Base-by-base conservation (phyloP, 2,329 filamentous ascomycete species). In the Pseudogymnoascus sp. region DNA sequence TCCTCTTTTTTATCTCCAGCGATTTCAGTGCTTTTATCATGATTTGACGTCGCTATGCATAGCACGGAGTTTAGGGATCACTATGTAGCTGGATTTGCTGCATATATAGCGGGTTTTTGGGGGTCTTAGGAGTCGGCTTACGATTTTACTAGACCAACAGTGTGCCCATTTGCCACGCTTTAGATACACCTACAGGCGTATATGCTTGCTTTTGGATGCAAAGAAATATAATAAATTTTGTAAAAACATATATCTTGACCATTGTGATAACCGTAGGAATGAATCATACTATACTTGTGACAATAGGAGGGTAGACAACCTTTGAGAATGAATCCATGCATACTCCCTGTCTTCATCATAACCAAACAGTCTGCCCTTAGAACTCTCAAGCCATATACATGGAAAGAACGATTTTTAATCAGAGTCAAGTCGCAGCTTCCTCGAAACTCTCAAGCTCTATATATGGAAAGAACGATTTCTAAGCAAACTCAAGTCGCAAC, bases 161-260 rank as follows among this genome's bases (percentile, higher is more conserved):
- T 56, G 46, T 34, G 49, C 28, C 28, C 28, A 34, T 56, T 34
- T 56, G 49, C 49, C 49, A 36, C 49, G 49, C 49, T 21, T 56
- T 56, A 56, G 28, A 56, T 56, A 14, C 49, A 36, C 28, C 49
- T 16, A 56, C 28, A 8, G 49, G 28, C 49, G 23, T 34, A 56
- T 56, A 56, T 56, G 49, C 49, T 56, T 36, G n/a, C 49, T 56
- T 56, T 36, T 56, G 49, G 49, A 56, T 34, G 28, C 8, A 1
- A 56, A 56, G 2, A 56, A 56, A 56, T 34, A 56, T 6, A 56
- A 56, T 36, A 34, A 53, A 56, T 31, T 34, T 56, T 12, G 6
- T 56, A 34, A 36, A 56, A 56, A 36, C 16, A 34, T 56, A 21
- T 16, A 9, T 34, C 11, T 36, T 56, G 28, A 12, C 46, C 3